Evolutionary conservation across 345 rosid genomes (phyloP).

Genomic region (Theobroma cacao): DNA sequence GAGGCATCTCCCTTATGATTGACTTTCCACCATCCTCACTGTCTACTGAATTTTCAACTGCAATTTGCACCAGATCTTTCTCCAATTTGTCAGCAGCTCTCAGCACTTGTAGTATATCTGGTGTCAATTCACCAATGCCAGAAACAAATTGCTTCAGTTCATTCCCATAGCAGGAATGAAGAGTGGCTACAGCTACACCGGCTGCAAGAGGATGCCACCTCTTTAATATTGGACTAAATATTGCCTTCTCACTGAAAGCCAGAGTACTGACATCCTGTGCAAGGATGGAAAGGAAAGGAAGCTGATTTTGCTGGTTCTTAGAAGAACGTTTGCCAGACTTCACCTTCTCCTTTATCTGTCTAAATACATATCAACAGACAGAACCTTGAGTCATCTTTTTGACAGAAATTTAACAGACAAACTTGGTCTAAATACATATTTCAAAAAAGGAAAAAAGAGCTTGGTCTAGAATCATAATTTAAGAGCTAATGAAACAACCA

Average conservation of each 20-base stretch:
- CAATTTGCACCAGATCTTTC: constrained; percentile 97
- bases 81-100: constrained; percentile 92
- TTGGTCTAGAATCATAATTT: neutral
- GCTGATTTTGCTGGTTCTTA: constrained; percentile 54
- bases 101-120: constrained; percentile 88
- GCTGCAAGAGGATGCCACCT: constrained; percentile 95
- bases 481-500: neutral
- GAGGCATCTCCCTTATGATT: constrained; percentile 96
- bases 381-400: constrained; percentile 15
- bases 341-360: constrained; percentile 73
- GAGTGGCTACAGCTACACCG: constrained; percentile 93
- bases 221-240: constrained; percentile 86
- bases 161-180: constrained; percentile 83
- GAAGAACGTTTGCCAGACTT: constrained; percentile 55
- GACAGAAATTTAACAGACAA: constrained; percentile 9
- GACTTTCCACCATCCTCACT: constrained; percentile 99
- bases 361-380: constrained; percentile 15
- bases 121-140: constrained; percentile 74
- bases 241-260: constrained; percentile 75
- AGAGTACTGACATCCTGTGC: constrained; percentile 79
- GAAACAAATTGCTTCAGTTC: constrained; percentile 71
- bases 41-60: constrained; percentile 91
- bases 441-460: neutral
- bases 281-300: constrained; percentile 79
- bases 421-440: neutral